These are phyloP conservation scores for Cochlearia excelsa DNA, from an alignment of 345 rosid genomes.

Conservation along the genomic window DNA sequence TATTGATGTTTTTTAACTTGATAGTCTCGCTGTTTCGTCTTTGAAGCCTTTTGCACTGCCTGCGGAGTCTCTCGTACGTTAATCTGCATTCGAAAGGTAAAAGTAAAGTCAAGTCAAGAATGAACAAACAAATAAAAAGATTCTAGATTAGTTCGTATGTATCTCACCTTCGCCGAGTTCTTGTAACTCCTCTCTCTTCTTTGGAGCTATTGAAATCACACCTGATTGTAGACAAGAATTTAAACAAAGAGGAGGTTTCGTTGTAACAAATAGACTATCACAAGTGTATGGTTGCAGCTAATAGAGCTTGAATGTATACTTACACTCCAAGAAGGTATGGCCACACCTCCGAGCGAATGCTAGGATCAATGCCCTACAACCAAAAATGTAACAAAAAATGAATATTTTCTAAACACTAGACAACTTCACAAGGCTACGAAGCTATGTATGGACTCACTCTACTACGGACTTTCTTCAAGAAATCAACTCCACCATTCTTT, in stretches of 20 bases:
- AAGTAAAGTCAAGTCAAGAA: conserved; percentile 2
- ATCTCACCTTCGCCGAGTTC: conserved; percentile 65
- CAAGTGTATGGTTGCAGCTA: neutral
- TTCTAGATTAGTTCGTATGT: neutral
- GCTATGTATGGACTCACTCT: conserved; percentile 56
- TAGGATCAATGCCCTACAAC: conserved; percentile 87
- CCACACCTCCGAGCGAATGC: conserved; percentile 88
- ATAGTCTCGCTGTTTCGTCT: conserved; percentile 40
- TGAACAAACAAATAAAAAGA: conserved; percentile 5
- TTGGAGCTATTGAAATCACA: conserved; percentile 71
- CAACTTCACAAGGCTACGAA: conserved; percentile 11
- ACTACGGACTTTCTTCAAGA: conserved; percentile 85
- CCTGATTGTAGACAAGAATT: conserved; percentile 39
- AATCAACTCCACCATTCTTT: conserved; percentile 66
- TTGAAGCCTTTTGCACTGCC: conserved; percentile 55
- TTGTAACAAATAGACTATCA: neutral
- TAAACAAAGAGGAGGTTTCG: neutral
- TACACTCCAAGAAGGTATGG: conserved; percentile 99
- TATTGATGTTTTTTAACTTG: conserved; percentile 41
- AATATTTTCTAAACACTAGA: conserved; percentile 2
- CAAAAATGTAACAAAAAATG: conserved; percentile 12
- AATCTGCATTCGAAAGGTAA: conserved; percentile 49
- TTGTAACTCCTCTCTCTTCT: conserved; percentile 66
- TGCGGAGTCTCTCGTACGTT: conserved; percentile 81
- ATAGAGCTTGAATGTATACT: conserved; percentile 37